These are phyloP conservation scores for Fusarium circinatum DNA, from an alignment of 2,329 filamentous ascomycete genomes.

Conservation along the genomic window DNA sequence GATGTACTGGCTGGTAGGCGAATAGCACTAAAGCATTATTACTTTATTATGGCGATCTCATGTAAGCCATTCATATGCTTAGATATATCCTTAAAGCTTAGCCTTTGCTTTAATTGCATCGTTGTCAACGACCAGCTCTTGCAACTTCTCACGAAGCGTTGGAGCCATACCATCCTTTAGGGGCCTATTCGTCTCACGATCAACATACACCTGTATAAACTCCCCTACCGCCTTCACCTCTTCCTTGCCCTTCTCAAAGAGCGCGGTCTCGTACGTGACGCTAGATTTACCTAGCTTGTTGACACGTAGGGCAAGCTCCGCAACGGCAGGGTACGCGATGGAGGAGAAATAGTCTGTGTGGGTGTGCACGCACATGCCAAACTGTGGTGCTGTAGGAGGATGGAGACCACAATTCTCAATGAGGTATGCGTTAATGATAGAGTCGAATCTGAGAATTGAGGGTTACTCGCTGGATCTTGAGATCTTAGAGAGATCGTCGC, in stretches of 20 bases:
- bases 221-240: slow-evolving; percentile 83
- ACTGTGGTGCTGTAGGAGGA: slow-evolving; percentile 75
- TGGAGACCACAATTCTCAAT: slow-evolving; percentile 80
- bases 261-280: slow-evolving; percentile 87
- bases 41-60: neutral
- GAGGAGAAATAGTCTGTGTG: slow-evolving; percentile 87
- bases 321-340: slow-evolving; percentile 81
- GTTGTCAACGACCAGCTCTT: slow-evolving; percentile 59
- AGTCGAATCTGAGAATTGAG: slow-evolving; percentile 74
- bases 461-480: neutral
- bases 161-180: slow-evolving; percentile 70
- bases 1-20: neutral
- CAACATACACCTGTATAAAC: slow-evolving; percentile 90
- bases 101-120: slow-evolving; percentile 6
- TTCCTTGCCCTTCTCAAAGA: slow-evolving; percentile 81
- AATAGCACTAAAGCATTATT: neutral
- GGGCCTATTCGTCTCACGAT: slow-evolving; percentile 76
- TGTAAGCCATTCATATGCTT: neutral
- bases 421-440: slow-evolving; percentile 88
- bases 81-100: slow-evolving; percentile 16
- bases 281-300: slow-evolving; percentile 87
- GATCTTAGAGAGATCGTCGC: neutral
- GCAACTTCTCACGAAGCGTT: slow-evolving; percentile 67
- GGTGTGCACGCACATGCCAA: slow-evolving; percentile 86
- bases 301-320: slow-evolving; percentile 84